These are phyloP conservation scores for Nymphaea colorata DNA, from an alignment of 164 flowering plant species.

Conservation along the genomic window DNA sequence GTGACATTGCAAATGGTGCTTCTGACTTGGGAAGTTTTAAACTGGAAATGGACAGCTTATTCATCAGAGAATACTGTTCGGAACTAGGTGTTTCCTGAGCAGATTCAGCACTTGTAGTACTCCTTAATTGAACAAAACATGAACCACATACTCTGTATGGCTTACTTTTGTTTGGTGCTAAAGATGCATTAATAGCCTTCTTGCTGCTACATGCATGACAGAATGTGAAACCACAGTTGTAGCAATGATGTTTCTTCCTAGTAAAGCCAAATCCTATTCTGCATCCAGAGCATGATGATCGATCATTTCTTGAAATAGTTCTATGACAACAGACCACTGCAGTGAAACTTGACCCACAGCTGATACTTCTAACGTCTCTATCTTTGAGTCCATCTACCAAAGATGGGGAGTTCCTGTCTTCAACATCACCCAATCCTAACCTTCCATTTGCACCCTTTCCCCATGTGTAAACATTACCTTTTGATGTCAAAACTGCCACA, in stretches of 20 bases:
- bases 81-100: conserved; percentile 17
- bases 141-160: conserved; percentile 50
- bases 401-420: conserved; percentile 8
- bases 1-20: conserved; percentile 5
- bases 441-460: conserved; percentile 58
- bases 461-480: conserved; percentile 52
- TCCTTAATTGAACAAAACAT: conserved; percentile 30
- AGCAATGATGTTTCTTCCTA: conserved; percentile 56
- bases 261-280: conserved; percentile 44
- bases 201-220: conserved; percentile 51
- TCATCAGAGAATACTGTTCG: conserved; percentile 12
- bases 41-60: conserved; percentile 7
- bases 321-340: conserved; percentile 52
- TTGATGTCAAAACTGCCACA: conserved; percentile 43
- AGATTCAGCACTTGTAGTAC: conserved; percentile 3
- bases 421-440: conserved; percentile 45
- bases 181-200: conserved; percentile 38
- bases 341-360: conserved; percentile 51
- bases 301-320: conserved; percentile 36
- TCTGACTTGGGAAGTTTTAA: conserved; percentile 16
- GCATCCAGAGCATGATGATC: conserved; percentile 44
- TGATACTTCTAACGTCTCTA: conserved; percentile 33
- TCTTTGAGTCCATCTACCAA: conserved; percentile 49
- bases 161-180: conserved; percentile 43
- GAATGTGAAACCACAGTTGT: conserved; percentile 53